These are phyloP conservation scores for Tympanopsis confertula DNA, from an alignment of 2,329 filamentous ascomycete species.

Conservation along the genomic window DNA sequence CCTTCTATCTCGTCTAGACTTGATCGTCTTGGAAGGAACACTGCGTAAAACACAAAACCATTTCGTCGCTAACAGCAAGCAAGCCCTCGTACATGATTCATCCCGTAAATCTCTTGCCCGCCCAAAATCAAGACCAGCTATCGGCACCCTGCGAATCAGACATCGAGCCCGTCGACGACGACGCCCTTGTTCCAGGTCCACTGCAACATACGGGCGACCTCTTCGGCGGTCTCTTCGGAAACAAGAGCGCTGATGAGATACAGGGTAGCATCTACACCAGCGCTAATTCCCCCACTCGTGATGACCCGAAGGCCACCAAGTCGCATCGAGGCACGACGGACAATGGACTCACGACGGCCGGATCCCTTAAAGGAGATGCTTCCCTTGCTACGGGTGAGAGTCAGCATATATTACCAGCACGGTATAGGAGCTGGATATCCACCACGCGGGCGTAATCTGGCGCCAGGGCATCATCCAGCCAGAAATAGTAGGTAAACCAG, in stretches of 20 bases:
- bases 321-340: constrained; percentile 65
- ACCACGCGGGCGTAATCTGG: too few species aligned
- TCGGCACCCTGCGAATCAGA: too few species aligned
- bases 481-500: background rate
- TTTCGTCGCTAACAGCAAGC: too few species aligned
- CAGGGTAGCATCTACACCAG: constrained; percentile 72
- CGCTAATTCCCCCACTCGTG: constrained; percentile 67
- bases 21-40: too few species aligned
- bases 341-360: constrained; percentile 70
- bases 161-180: constrained; percentile 75
- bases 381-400: constrained; percentile 50
- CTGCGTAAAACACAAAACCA: too few species aligned
- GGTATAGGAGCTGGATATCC: background rate
- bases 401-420: background rate
- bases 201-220: constrained; percentile 66
- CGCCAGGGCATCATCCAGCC: constrained; percentile 2
- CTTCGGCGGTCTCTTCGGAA: constrained; percentile 62
- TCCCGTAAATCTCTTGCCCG: too few species aligned
- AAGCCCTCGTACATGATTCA: too few species aligned
- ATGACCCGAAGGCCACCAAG: constrained; percentile 62
- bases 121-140: too few species aligned
- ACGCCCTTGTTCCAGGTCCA: constrained; percentile 78
- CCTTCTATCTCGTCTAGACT: too few species aligned
- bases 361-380: constrained; percentile 72
- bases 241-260: constrained; percentile 79